These are phyloP conservation scores for Aspergillus novofumigatus DNA, from an alignment of 2,329 filamentous ascomycete species.

Conservation along the genomic window DNA sequence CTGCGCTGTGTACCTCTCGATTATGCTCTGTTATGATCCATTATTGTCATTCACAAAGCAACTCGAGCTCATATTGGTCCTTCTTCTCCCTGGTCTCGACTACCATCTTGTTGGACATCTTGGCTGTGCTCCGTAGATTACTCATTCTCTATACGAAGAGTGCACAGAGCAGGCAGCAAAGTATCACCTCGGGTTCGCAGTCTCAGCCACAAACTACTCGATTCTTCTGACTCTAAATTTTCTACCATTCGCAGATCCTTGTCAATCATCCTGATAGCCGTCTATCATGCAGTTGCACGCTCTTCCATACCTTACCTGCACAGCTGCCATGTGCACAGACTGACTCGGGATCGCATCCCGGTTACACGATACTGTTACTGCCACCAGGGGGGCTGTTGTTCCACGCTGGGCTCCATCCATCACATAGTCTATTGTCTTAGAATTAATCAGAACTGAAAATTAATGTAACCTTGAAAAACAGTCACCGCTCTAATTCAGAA, in stretches of 20 bases:
- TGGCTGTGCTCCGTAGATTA: not conserved
- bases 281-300: not conserved
- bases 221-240: not conserved
- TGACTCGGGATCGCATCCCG: not conserved
- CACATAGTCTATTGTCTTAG: not conserved
- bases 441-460: not conserved
- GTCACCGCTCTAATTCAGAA: constrained; percentile 3
- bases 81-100: not conserved
- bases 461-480: not conserved
- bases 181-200: not conserved
- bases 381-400: not conserved
- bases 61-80: not conserved
- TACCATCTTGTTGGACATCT: not conserved
- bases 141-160: too few relatives aligned
- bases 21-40: not conserved
- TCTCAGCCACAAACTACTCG: not conserved
- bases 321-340: not conserved
- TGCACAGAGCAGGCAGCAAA: not conserved
- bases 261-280: not conserved
- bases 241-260: not conserved
- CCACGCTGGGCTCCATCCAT: not conserved
- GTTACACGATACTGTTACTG: not conserved
- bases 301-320: not conserved
- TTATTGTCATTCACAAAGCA: not conserved
- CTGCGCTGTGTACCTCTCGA: too few relatives aligned